Percentiles rank a stretch among this genome's conserved stretches.
Evolutionary conservation across 2,329 filamentous ascomycete species (phyloP).

Genomic region (Cladorrhinum sp.): DNA sequence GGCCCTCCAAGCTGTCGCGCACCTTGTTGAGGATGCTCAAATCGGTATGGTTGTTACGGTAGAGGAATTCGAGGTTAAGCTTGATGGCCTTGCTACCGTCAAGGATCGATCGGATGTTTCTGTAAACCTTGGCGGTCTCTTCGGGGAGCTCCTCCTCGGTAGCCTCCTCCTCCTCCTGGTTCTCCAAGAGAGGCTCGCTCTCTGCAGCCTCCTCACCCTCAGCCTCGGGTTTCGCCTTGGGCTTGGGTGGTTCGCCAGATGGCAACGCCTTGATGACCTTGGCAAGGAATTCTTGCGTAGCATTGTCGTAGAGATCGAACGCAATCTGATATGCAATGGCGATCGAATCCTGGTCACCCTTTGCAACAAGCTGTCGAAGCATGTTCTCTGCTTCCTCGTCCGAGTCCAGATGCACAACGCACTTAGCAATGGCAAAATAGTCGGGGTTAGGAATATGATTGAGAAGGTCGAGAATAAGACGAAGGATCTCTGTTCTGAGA

Average conservation of each 20-base stretch:
- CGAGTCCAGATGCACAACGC: slow-evolving; percentile 92
- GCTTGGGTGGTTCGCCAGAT: slow-evolving; percentile 44
- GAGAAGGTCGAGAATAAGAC: slow-evolving; percentile 89
- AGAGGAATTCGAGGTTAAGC: slow-evolving; percentile 93
- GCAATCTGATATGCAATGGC: slow-evolving; percentile 95
- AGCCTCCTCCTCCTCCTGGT: slow-evolving; percentile 40
- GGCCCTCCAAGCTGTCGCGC: slow-evolving; percentile 88
- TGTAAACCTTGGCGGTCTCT: slow-evolving; percentile 55
- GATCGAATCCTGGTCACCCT: slow-evolving; percentile 69
- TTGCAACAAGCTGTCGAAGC: slow-evolving; percentile 75
- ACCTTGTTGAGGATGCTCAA: slow-evolving; percentile 92
- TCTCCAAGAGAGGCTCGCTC: slow-evolving; percentile 46
- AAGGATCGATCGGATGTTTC: slow-evolving; percentile 66
- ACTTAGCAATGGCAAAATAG: slow-evolving; percentile 97
- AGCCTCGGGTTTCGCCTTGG: slow-evolving; percentile 42
- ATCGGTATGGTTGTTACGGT: slow-evolving; percentile 91
- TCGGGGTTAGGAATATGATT: slow-evolving; percentile 90
- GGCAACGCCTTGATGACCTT: slow-evolving; percentile 84
- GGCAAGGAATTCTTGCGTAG: slow-evolving; percentile 91
- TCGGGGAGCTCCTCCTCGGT: slow-evolving; percentile 56
- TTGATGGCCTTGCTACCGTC: slow-evolving; percentile 92
- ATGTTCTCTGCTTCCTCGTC: slow-evolving; percentile 87
- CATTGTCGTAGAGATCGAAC: slow-evolving; percentile 97
- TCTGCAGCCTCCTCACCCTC: slow-evolving; percentile 45
- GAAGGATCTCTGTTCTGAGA: slow-evolving; percentile 78